These are phyloP conservation scores for Cyamopsis tetragonoloba DNA, from an alignment of 306 rosid species.

Conservation along the genomic window DNA sequence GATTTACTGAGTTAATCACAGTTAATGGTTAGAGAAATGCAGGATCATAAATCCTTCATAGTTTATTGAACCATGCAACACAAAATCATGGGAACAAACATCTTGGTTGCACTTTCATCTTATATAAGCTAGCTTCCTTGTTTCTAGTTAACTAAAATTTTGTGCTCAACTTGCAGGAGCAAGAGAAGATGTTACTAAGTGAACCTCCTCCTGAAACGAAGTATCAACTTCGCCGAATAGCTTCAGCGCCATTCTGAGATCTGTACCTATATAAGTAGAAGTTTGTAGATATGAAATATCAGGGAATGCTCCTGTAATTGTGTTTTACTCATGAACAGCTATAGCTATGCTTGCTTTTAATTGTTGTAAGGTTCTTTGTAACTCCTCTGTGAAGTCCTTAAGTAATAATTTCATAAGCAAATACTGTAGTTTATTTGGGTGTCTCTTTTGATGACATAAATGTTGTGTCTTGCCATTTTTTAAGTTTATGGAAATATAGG, in stretches of 20 bases:
- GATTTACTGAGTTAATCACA: background rate
- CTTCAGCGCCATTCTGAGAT: conserved; percentile 72
- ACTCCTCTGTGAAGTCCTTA: conserved; percentile 11
- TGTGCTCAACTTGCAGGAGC: conserved; percentile 56
- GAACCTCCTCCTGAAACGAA: conserved; percentile 78
- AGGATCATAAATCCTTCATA: background rate
- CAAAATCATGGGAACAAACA: background rate
- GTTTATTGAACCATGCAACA: background rate
- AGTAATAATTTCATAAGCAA: conserved; percentile 13
- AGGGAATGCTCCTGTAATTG: conserved; percentile 6
- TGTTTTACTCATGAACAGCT: conserved; percentile 10
- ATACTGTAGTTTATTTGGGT: conserved; percentile 36
- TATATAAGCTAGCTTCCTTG: background rate
- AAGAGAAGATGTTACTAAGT: conserved; percentile 61
- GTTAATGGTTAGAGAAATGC: background rate
- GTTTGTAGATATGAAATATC: conserved; percentile 35
- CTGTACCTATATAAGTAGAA: conserved; percentile 30
- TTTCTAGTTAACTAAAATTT: background rate
- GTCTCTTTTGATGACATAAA: background rate
- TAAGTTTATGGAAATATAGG: background rate
- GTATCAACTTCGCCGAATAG: conserved; percentile 86
- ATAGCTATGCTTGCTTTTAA: conserved; percentile 28
- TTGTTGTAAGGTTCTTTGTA: conserved; percentile 16
- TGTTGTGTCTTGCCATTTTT: background rate
- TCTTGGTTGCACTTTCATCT: background rate